Evolutionary conservation across 2,329 filamentous ascomycete genomes (phyloP), one percentile per base, ranked within the genome.

Genomic region (Curvularia sp.): DNA sequence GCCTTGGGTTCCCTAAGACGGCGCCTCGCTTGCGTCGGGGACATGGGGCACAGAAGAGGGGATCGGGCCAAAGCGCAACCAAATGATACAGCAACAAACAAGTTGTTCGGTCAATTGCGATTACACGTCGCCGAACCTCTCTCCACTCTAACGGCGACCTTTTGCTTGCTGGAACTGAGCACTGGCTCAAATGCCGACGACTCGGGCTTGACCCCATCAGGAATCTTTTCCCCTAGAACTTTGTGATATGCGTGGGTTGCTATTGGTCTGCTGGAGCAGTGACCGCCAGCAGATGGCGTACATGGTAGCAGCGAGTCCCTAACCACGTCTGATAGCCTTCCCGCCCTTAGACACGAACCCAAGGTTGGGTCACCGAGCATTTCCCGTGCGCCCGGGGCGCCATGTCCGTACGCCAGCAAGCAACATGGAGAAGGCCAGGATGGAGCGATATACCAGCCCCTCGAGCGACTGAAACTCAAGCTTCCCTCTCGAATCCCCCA

Each of bases 171-270:
- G 28, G 50, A 24, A 53, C 49, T 26, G 49, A 63, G 51, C 62
- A 65, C 26, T 56, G 38, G 52, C 55, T 49, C 15, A 5, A 2
- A 43, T 20, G 41, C 39, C n/a, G 38, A 50, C 51, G 55, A 57
- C 51, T 52, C 55, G 33, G 24, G 38, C 65, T 66, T 64, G 46
- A 35, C 61, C 56, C 12, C n/a, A 66, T 56, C 7, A 9, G 61
- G 61, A 47, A 66, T 57, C 26, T 56, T 13, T 50, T 64, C 33
- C 65, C 63, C 42, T 38, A 47, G n/a, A 59, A 61, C 31, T 49
- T 31, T 50, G 44, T 26, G 30, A 6, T 38, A 39, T 26, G 18
- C 22, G 8, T 1, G n/a, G 20, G 6, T 18, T 49, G 18, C 28
- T 6, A 43, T 52, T 52, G 28, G 33, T n/a, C 44, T 12, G 4